Evolutionary conservation across 768 basidiomycete species (phyloP), one percentile per base, ranked within the genome.

Genomic region (Exsudoporus frostii): DNA sequence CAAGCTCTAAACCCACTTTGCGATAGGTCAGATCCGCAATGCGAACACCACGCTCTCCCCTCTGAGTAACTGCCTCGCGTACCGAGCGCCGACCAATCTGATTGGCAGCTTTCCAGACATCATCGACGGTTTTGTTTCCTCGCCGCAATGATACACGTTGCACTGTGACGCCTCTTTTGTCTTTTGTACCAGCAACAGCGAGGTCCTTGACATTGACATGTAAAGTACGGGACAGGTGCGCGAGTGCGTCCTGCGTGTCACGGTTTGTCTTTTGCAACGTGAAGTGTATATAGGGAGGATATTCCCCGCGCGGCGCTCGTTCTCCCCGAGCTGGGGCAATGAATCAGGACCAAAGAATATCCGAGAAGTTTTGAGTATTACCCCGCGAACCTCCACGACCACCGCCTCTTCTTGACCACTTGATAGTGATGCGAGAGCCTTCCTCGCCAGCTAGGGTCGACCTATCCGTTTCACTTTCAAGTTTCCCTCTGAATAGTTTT

Each of bases 241-340:
- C 78, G 20, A 99, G 81, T 2, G 92, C 92, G 65, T 98, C 97
- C 65, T 97, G 94, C 4, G 93, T 97, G 65, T 99, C 97, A 40
- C 97, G 86, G 66, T 99, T 99, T 20, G 94, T 91, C 73, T 99
- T 99, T 66, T 96, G 94, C 32, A 99, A 74, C 1, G 92, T 97
- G 69, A 98, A 97, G 65, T 98, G 94, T 57, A 98, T 92, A 66
- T 90, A 99, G 0, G 88, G 89, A 53, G 89, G 89, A 58, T 83
- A 88, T 22, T 77, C 80, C 22, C 85, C 85, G 39, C 88, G 80
- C 41, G 81, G 74, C 24, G 74, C 63, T 38, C 79, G 78, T 48
- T 76, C 76, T 20, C 74, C 72, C 59, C 70, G 63, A 38, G 60
- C 67, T 58, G 42, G 19, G 34, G 46, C 13, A 39, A 58, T 5